Evolutionary conservation across 306 rosid genomes (phyloP), one percentile per base, ranked within the genome.

Genomic region (Hippophae rhamnoides): DNA sequence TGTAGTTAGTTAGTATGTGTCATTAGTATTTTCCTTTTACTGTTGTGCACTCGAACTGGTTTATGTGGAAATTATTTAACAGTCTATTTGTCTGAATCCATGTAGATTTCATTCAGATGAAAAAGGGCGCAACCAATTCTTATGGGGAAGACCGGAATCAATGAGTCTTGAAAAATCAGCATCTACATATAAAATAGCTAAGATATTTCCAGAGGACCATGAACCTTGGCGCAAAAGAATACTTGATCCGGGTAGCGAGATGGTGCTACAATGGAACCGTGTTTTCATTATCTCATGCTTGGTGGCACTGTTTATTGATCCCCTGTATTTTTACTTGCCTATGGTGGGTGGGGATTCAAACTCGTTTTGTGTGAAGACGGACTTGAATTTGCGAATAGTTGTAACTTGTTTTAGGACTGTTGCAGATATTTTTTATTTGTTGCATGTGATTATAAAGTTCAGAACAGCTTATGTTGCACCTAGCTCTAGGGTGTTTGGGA

Each of bases 401-500:
- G 96, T 83, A 69, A 92, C 98, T 41, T 81, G 81, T 78, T 78
- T 92, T 55, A 85, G 96, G 62, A 87, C 98, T 55, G 61, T 87
- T 55, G 95, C 98, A 1, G 98, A 92, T 70, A 23, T 82, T 10
- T 92, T 87, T 69, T 87, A 92, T 71, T 78, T 92, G 61, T 70
- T 92, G 72, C 98, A 92, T 49, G 52, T 92, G 76, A 69, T 92
- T 58, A 85, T 92, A 72, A 92, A 87, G 84, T 87, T 92, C 65
- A 77, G 98, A 64, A 92, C 96, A 9, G 98, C 96, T 13, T 92
- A 83, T 76, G 86, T 87, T 62, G 90, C 98, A 11, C 98, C 98
- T 6, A 87, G 83, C 66, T 81, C 98, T 13, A 84, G 98, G 10
- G 87, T 92, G n/a, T 92, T 92, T 54, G 98, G 98, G 54, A 82